These are phyloP conservation scores for Casuarina equisetifolia DNA, from an alignment of 306 rosid species.

Conservation along the genomic window DNA sequence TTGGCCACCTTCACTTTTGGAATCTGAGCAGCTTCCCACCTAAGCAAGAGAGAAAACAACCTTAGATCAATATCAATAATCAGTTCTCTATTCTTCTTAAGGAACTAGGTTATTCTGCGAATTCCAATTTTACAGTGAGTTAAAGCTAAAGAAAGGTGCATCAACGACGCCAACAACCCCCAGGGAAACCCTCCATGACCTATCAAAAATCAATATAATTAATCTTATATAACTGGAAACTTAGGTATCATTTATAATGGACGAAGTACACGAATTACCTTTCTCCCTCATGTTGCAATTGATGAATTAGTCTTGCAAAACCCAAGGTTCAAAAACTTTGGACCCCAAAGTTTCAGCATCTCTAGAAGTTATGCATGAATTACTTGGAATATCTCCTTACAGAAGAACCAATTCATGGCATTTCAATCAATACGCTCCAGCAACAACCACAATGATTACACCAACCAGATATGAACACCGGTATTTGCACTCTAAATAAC, in stretches of 20 bases:
- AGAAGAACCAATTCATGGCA: background rate
- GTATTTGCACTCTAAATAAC: background rate
- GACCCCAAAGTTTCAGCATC: background rate
- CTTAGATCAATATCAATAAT: background rate
- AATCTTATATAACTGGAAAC: background rate
- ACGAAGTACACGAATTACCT: background rate
- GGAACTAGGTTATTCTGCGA: background rate
- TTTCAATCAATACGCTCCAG: background rate
- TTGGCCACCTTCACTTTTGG: constrained; percentile 86
- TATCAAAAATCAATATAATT: too few relatives aligned
- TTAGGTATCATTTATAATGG: background rate
- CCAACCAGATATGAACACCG: background rate
- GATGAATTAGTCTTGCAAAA: background rate
- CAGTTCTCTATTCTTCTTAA: background rate
- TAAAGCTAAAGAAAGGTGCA: background rate
- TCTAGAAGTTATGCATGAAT: background rate
- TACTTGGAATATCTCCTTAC: background rate
- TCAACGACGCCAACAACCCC: background rate
- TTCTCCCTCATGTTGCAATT: background rate
- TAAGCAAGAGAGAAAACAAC: constrained; percentile 24
- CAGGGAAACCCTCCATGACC: too few relatives aligned
- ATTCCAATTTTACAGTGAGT: background rate
- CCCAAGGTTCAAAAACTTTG: background rate
- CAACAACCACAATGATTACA: background rate
- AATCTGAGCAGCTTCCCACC: constrained; percentile 89